Evolutionary conservation across 768 basidiomycete species (phyloP).

Genomic region (Lactarius pseudohatsudake): DNA sequence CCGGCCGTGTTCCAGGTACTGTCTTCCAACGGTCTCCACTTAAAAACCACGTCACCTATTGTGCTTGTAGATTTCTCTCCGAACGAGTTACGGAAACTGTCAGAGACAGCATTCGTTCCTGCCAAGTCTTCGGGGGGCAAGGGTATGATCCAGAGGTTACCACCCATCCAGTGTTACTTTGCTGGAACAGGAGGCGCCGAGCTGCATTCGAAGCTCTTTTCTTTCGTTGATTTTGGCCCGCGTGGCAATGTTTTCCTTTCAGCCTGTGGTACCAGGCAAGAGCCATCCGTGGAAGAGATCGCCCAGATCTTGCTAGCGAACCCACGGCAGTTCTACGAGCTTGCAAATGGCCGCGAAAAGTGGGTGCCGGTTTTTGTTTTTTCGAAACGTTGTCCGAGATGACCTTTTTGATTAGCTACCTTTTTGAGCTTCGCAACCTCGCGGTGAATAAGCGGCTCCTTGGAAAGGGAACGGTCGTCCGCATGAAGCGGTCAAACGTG

Average conservation of each 20-base stretch:
- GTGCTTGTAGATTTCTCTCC: conserved; percentile 53
- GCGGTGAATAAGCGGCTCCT: conserved; percentile 67
- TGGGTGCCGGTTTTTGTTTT: conserved; percentile 39
- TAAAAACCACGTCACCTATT: neutral
- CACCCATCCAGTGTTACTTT: conserved; percentile 72
- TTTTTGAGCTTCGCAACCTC: conserved; percentile 79
- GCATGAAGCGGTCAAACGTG: conserved; percentile 71
- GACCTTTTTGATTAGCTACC: conserved; percentile 53
- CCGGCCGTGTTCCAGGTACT: conserved; percentile 60
- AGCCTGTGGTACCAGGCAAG: conserved; percentile 83
- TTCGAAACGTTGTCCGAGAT: neutral
- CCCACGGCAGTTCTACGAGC: conserved; percentile 67
- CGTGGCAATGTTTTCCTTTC: conserved; percentile 81
- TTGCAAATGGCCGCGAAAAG: conserved; percentile 69
- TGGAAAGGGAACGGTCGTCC: conserved; percentile 49
- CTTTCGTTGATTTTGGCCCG: conserved; percentile 85
- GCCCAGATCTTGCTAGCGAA: conserved; percentile 66
- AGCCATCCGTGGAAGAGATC: conserved; percentile 85
- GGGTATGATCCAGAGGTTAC: conserved; percentile 34
- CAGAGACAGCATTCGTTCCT: conserved; percentile 67
- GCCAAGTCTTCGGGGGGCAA: conserved; percentile 38
- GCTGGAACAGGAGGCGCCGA: conserved; percentile 50
- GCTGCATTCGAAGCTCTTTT: conserved; percentile 79
- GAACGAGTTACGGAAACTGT: conserved; percentile 56
- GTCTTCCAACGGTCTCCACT: conserved; percentile 12